A percentile compares a stretch with the other conserved stretches of the same genome.
These are phyloP conservation scores for Cyclotella choctawhatcheeana DNA, from an alignment of 108 stramenopile genomes.

Conservation along the genomic window DNA sequence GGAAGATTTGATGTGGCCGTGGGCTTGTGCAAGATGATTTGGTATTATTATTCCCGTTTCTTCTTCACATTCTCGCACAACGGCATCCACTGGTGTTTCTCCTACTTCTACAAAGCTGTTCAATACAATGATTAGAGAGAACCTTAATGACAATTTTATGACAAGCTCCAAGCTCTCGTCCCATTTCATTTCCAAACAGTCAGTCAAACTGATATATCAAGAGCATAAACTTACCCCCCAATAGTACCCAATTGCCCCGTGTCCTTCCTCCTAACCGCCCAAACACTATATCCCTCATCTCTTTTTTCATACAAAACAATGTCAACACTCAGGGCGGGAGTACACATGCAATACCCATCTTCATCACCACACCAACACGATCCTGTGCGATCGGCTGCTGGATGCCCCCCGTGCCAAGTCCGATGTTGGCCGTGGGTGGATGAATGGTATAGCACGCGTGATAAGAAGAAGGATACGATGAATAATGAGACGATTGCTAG, in stretches of 20 bases:
- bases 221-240: slow-evolving; percentile 60
- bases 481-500: too few species aligned
- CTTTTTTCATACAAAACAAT: slow-evolving; percentile 61
- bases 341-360: slow-evolving; percentile 86
- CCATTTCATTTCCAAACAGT: too few species aligned
- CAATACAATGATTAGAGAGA: too few species aligned
- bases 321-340: slow-evolving; percentile 87
- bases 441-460: too few species aligned
- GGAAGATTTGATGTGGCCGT: neutral
- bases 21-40: slow-evolving; percentile 15
- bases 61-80: slow-evolving; percentile 76
- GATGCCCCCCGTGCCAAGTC: slow-evolving; percentile 61
- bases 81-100: slow-evolving; percentile 75
- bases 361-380: slow-evolving; percentile 76
- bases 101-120: slow-evolving; percentile 74
- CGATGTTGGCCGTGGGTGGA: too few species aligned
- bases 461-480: too few species aligned
- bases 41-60: slow-evolving; percentile 73
- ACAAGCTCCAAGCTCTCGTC: too few species aligned
- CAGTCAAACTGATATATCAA: too few species aligned
- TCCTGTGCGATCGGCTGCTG: slow-evolving; percentile 52
- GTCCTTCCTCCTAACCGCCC: slow-evolving; percentile 79
- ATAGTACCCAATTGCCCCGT: slow-evolving; percentile 84
- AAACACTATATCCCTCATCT: slow-evolving; percentile 52
- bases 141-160: too few species aligned